phyloP scores from a whole-genome alignment of 257 asterid species.

The Solanum paucissectum region DNA sequence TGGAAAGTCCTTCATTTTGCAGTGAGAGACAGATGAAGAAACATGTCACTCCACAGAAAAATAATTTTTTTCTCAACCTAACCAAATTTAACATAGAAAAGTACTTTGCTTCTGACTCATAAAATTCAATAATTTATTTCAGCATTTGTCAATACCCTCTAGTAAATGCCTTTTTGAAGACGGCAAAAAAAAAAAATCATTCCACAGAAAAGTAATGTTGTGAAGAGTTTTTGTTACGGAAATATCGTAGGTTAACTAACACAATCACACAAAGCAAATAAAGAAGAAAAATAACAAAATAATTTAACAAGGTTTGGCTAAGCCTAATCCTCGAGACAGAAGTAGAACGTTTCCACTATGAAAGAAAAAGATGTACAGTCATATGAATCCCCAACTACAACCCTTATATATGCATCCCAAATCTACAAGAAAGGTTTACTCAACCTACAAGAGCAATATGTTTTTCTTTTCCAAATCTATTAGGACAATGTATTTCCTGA shows the following conservation, averaged over 20 bases:
- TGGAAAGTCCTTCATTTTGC: background rate
- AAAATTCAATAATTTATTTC: background rate
- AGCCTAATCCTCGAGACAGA: background rate
- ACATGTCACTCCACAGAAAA: background rate
- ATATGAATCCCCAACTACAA: background rate
- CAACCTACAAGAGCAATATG: background rate
- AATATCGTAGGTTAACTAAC: background rate
- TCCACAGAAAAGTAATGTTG: background rate
- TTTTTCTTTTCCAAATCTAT: background rate
- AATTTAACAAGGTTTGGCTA: background rate
- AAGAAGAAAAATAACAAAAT: too few species aligned
- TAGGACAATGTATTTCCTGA: background rate
- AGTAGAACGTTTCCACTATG: background rate
- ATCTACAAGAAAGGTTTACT: background rate
- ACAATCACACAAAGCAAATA: background rate
- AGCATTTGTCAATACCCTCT: background rate
- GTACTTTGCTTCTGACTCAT: background rate
- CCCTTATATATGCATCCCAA: background rate
- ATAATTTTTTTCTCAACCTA: background rate
- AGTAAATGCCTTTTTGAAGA: background rate
- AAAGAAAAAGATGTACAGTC: background rate
- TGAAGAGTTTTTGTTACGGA: background rate
- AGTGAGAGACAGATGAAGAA: background rate
- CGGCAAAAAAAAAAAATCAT: background rate
- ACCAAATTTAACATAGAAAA: background rate